Evolutionary conservation across 2,329 filamentous ascomycete species (phyloP).

Genomic region (Alternaria sp.): DNA sequence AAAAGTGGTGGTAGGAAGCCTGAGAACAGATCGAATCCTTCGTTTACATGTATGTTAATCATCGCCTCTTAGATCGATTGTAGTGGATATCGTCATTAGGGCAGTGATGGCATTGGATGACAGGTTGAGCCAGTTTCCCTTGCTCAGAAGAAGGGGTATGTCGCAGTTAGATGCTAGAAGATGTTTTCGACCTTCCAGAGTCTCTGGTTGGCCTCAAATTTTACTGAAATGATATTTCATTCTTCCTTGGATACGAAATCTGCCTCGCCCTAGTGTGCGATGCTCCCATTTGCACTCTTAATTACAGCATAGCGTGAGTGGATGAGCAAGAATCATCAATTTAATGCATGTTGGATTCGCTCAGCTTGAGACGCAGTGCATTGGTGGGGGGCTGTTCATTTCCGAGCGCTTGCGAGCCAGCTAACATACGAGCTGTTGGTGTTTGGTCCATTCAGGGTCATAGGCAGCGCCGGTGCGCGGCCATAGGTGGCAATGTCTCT

Average conservation of each 20-base stretch:
- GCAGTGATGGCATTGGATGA: background rate
- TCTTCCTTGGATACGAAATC: slow-evolving; percentile 1
- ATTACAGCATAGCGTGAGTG: background rate
- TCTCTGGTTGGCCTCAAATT: background rate
- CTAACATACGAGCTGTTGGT: background rate
- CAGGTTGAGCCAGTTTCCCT: background rate
- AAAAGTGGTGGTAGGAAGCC: background rate
- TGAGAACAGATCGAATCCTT: slow-evolving; percentile 4
- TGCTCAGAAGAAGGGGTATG: background rate
- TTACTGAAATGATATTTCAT: background rate
- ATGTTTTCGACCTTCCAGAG: background rate
- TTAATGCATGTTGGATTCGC: background rate
- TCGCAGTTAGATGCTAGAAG: background rate
- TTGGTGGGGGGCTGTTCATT: background rate
- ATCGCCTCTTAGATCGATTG: background rate
- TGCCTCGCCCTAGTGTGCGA: slow-evolving; percentile 6
- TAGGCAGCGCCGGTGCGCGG: background rate
- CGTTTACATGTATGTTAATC: background rate
- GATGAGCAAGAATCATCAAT: background rate
- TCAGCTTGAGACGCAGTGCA: background rate
- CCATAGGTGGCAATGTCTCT: background rate
- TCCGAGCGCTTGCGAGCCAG: background rate
- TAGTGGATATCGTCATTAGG: background rate
- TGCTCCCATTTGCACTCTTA: background rate
- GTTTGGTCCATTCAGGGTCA: background rate